A percentile compares a stretch with the other conserved stretches of the same genome.
These are phyloP conservation scores for Ilex paraguariensis DNA, from an alignment of 305 asterid genomes.

Conservation along the genomic window DNA sequence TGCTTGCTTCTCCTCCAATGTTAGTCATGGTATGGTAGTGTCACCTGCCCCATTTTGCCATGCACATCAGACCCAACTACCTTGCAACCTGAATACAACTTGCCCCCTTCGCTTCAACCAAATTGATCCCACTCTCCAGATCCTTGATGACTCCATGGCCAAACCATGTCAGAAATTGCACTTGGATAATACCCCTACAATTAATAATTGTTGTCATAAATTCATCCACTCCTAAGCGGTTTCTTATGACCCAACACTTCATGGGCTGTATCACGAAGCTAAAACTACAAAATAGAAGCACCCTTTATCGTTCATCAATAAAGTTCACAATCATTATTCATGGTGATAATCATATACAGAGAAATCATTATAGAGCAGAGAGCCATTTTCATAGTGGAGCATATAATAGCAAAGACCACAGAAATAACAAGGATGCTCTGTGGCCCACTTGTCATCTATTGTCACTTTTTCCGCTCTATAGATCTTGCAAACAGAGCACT, in stretches of 20 bases:
- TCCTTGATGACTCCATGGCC: conserved; percentile 87
- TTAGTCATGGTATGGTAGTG: conserved; percentile 86
- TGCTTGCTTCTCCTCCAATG: conserved; percentile 83
- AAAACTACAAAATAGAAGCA: too few species aligned
- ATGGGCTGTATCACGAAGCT: neutral
- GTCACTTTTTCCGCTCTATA: conserved; percentile 72
- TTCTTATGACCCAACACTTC: conserved; percentile 43
- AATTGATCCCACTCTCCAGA: conserved; percentile 72
- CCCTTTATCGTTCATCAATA: too few species aligned
- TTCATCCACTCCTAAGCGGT: too few species aligned
- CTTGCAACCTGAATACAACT: conserved; percentile 51
- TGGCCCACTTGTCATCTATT: conserved; percentile 83
- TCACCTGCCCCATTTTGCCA: conserved; percentile 90
- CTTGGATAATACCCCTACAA: too few species aligned
- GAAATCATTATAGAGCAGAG: conserved; percentile 65
- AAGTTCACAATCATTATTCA: conserved; percentile 22
- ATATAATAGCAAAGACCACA: conserved; percentile 86
- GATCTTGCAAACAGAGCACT: conserved; percentile 85
- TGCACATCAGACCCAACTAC: conserved; percentile 86
- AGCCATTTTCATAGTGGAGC: conserved; percentile 73
- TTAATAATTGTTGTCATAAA: too few species aligned
- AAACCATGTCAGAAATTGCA: too few species aligned
- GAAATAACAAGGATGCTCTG: conserved; percentile 75
- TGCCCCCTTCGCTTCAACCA: conserved; percentile 39
- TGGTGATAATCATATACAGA: conserved; percentile 64